Conservation (phyloP, 139 green algal species). For the Tetradesmus lagerheimii region DNA sequence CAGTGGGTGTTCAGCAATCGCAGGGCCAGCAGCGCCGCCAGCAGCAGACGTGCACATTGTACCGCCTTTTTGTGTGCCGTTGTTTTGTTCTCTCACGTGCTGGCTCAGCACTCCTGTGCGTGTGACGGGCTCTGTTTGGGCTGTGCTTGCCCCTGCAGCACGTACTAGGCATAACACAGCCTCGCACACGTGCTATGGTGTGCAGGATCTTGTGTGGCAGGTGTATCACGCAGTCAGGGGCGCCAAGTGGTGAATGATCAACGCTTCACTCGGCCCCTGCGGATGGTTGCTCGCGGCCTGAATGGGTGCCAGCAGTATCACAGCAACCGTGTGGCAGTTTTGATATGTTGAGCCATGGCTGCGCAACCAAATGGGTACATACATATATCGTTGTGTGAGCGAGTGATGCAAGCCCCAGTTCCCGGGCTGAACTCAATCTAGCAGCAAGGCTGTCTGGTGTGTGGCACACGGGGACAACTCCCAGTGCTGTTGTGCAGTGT, state of each 20-base stretch:
- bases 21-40: not conserved
- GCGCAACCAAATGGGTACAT: not conserved
- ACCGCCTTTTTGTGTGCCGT: not conserved
- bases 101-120: not conserved
- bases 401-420: not conserved
- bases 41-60: not conserved
- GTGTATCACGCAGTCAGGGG: not conserved
- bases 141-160: not conserved
- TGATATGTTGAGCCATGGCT: not conserved
- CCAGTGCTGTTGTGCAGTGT: not conserved
- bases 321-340: not conserved
- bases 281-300: not conserved
- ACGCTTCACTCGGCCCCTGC: not conserved
- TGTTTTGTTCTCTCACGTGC: not conserved
- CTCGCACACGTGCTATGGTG: not conserved
- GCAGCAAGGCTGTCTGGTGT: not conserved
- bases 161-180: not conserved
- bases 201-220: not conserved
- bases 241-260: not conserved
- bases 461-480: no score
- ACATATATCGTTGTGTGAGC: not conserved
- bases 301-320: not conserved
- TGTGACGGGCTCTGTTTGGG: not conserved
- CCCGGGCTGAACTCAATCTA: not conserved
- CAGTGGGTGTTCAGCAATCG: not conserved